A percentile compares a stretch with the other conserved stretches of the same genome.
phyloP scores from a whole-genome alignment of 805 yeast species.

The Metschnikowia similis region DNA sequence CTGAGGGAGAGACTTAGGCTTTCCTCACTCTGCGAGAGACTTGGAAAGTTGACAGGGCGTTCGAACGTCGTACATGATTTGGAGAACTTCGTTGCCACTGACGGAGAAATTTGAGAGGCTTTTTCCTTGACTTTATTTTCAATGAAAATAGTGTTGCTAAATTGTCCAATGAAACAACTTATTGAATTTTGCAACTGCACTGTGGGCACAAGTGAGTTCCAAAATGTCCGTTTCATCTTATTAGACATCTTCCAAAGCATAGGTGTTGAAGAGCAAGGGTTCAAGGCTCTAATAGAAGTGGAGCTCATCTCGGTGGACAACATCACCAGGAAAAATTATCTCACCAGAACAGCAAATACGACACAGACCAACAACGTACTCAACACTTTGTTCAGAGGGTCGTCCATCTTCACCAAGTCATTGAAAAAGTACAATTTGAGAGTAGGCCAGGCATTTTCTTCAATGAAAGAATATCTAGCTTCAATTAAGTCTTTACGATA shows the following conservation, averaged over 20 bases:
- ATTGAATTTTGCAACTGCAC: conserved; percentile 42
- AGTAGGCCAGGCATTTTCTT: conserved; percentile 77
- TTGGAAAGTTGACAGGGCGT: no score
- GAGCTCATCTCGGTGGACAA: conserved; percentile 55
- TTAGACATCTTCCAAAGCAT: conserved; percentile 73
- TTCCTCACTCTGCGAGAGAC: no score
- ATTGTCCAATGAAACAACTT: conserved; percentile 51
- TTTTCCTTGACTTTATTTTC: no score
- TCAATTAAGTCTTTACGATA: no score
- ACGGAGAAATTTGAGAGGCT: no score
- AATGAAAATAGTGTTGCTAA: conserved; percentile 30
- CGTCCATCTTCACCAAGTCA: conserved; percentile 76
- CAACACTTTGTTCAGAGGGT: conserved; percentile 76
- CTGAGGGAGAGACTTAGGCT: no score
- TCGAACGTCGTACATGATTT: no score
- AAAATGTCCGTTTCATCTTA: conserved; percentile 53
- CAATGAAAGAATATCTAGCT: no score
- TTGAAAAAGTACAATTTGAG: conserved; percentile 72
- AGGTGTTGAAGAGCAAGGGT: conserved; percentile 68
- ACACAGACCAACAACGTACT: conserved; percentile 41
- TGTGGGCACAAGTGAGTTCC: conserved; percentile 43
- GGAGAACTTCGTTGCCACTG: no score
- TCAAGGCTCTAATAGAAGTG: conserved; percentile 58
- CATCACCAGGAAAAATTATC: conserved; percentile 40
- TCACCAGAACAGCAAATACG: conserved; percentile 22